Conservation (phyloP, 208 protist genomes). For the Trypanosoma platydactyli region DNA sequence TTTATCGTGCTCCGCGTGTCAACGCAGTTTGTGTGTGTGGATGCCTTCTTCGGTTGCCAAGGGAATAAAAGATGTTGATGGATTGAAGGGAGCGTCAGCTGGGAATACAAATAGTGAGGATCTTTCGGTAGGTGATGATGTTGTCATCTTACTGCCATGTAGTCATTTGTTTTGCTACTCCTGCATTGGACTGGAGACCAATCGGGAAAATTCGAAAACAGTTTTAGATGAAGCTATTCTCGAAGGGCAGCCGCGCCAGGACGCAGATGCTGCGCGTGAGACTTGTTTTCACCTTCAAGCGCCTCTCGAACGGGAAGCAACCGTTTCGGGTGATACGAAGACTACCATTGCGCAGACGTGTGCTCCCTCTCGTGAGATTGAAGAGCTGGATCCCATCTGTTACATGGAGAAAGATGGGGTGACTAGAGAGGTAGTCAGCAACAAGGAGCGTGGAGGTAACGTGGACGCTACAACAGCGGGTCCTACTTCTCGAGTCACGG, state of each 20-base stretch:
- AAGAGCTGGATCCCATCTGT: too few relatives aligned
- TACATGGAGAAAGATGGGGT: background rate
- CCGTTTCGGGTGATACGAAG: background rate
- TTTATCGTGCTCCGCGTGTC: conserved; percentile 10
- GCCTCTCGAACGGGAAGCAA: background rate
- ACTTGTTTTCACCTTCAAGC: background rate
- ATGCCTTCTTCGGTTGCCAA: conserved; percentile 14
- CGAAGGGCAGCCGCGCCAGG: background rate
- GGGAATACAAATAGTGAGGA: background rate
- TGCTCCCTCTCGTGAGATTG: too few relatives aligned
- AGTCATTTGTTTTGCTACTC: conserved; percentile 35
- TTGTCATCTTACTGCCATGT: conserved; percentile 42
- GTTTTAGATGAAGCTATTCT: background rate
- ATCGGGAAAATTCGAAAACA: background rate
- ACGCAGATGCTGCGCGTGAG: background rate
- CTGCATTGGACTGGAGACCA: conserved; percentile 27
- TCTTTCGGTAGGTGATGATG: conserved; percentile 25
- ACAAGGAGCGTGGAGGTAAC: background rate
- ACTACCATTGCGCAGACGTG: too few relatives aligned
- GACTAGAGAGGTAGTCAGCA: background rate
- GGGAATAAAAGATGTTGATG: conserved; percentile 13
- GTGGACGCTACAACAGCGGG: background rate
- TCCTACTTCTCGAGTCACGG: background rate
- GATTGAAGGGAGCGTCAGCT: background rate
- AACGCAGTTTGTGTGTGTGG: conserved; percentile 3